Percentiles rank a stretch among this genome's conserved stretches.
Evolutionary conservation across 495 filamentous ascomycete genomes (phyloP).

Genomic region (Parmelia sp.): DNA sequence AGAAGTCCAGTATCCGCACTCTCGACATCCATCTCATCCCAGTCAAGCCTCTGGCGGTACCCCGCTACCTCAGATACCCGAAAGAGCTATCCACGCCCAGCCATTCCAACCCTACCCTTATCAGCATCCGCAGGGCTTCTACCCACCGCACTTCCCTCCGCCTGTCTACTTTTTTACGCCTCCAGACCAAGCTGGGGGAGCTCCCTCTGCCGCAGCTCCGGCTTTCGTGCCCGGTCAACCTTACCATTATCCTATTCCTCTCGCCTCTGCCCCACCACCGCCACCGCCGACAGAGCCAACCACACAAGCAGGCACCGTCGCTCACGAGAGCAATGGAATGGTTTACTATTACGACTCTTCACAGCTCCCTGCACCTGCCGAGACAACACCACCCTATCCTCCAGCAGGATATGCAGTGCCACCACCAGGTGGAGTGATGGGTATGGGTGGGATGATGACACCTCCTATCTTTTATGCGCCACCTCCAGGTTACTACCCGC

Average conservation of each 20-base stretch:
- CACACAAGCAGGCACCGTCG: constrained; percentile 63
- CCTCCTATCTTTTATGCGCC: constrained; percentile 64
- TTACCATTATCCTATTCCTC: constrained; percentile 36
- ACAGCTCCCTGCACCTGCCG: constrained; percentile 52
- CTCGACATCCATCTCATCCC: constrained; percentile 65
- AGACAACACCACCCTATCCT: constrained; percentile 46
- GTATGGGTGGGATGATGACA: constrained; percentile 77
- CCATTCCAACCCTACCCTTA: constrained; percentile 76
- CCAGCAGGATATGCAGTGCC: constrained; percentile 46
- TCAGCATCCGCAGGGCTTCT: constrained; percentile 54
- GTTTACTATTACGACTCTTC: constrained; percentile 87
- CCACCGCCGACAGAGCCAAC: constrained; percentile 40
- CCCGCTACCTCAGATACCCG: constrained; percentile 88
- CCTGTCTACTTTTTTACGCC: constrained; percentile 48
- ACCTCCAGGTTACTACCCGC: constrained; percentile 14
- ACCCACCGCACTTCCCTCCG: constrained; percentile 52
- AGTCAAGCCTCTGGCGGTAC: constrained; percentile 74
- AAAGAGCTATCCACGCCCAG: constrained; percentile 85
- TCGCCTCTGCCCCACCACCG: constrained; percentile 35
- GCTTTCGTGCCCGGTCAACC: constrained; percentile 53
- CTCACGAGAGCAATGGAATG: constrained; percentile 89
- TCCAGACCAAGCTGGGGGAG: constrained; percentile 40
- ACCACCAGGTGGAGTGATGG: constrained; percentile 53
- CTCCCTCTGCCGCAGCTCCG: constrained; percentile 48
- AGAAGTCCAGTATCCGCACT: constrained; percentile 47